A percentile compares a stretch with the other conserved stretches of the same genome.
These are phyloP conservation scores for Moesziomyces sp. DNA, from an alignment of 1,284 basidiomycete genomes.

Conservation along the genomic window DNA sequence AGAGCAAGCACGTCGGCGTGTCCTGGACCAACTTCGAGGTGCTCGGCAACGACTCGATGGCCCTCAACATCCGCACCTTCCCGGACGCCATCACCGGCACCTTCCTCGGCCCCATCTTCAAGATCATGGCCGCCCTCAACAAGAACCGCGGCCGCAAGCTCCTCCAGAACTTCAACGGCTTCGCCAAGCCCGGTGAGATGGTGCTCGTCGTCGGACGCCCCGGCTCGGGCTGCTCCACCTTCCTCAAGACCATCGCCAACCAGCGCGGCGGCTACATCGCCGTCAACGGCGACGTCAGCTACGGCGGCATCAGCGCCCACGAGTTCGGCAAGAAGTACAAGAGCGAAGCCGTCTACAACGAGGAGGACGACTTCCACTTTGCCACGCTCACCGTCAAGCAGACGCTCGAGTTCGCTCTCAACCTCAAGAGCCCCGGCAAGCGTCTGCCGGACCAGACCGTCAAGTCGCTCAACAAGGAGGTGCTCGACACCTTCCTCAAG, in stretches of 20 bases:
- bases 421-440: slow-evolving; percentile 44
- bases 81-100: slow-evolving; percentile 66
- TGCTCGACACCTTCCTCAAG: slow-evolving; percentile 63
- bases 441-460: slow-evolving; percentile 53
- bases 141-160: slow-evolving; percentile 27
- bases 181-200: slow-evolving; percentile 74
- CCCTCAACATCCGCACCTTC: slow-evolving; percentile 54
- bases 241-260: slow-evolving; percentile 72
- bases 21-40: slow-evolving; percentile 54
- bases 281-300: slow-evolving; percentile 64
- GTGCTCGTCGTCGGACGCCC: slow-evolving; percentile 72
- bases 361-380: slow-evolving; percentile 56
- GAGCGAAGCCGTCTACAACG: slow-evolving; percentile 54
- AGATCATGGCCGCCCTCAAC: slow-evolving; percentile 55
- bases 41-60: slow-evolving; percentile 49
- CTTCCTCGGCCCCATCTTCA: slow-evolving; percentile 64
- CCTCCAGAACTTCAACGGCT: slow-evolving; percentile 47
- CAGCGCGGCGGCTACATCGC: slow-evolving; percentile 68
- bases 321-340: slow-evolving; percentile 69
- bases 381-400: slow-evolving; percentile 55
- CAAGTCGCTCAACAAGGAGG: slow-evolving; percentile 40
- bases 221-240: slow-evolving; percentile 74
- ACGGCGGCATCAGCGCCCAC: slow-evolving; percentile 71
- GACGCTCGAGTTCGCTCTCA: slow-evolving; percentile 56
- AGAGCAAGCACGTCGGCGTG: slow-evolving; percentile 53